phyloP scores from a whole-genome alignment of 805 yeast species.

The Sugiyamaella marilandica region DNA sequence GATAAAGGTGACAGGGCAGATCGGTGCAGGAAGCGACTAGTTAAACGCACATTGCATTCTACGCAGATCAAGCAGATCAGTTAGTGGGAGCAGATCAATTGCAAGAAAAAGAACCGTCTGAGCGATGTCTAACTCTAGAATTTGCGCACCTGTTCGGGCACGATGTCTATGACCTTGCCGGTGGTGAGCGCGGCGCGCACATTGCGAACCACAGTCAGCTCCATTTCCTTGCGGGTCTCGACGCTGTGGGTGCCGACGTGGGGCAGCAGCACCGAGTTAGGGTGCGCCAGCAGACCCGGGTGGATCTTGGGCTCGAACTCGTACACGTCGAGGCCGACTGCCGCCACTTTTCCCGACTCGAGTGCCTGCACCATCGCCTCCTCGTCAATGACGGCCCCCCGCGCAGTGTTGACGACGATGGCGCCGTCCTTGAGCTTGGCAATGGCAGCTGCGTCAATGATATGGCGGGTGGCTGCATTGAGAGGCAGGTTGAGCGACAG shows the following conservation, averaged over 20 bases:
- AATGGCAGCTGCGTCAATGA: conserved; percentile 42
- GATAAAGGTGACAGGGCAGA: no score
- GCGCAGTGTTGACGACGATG: conserved; percentile 52
- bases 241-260: conserved; percentile 45
- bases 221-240: conserved; percentile 63
- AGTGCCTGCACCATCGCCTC: conserved; percentile 43
- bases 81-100: no score
- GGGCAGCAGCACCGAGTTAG: conserved; percentile 49
- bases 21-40: no score
- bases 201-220: conserved; percentile 68
- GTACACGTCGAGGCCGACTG: conserved; percentile 58
- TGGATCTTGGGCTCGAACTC: conserved; percentile 53
- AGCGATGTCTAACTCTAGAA: no score
- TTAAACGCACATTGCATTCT: no score
- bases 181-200: conserved; percentile 51
- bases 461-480: conserved; percentile 47
- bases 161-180: conserved; percentile 68
- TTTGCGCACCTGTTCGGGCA: conserved; percentile 56
- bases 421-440: conserved; percentile 51
- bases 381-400: conserved; percentile 59
- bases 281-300: conserved; percentile 42
- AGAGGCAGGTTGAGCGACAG: conserved; percentile 49
- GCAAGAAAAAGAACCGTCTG: no score
- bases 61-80: no score
- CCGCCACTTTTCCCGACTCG: conserved; percentile 46